Percentiles rank a stretch among this genome's conserved stretches.
These are phyloP conservation scores for Polymyxa betae DNA, from an alignment of 208 protist genomes.

Conservation along the genomic window DNA sequence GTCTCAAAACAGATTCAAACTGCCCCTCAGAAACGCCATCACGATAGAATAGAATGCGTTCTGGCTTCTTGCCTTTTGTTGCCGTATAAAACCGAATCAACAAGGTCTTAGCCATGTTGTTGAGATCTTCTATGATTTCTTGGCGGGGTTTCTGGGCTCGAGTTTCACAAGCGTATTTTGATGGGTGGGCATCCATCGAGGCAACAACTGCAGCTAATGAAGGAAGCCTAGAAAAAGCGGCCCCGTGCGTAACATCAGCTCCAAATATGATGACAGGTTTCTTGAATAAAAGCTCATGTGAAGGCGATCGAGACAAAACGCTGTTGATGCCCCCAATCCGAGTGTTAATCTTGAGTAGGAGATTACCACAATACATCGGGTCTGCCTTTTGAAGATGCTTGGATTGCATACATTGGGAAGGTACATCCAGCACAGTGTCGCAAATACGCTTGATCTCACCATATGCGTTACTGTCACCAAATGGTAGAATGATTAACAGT, in stretches of 20 bases:
- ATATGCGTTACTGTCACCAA: background rate
- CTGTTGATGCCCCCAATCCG: slow-evolving; percentile 4
- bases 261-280: background rate
- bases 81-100: background rate
- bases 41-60: slow-evolving; percentile 38
- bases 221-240: background rate
- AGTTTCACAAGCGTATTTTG: background rate
- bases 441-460: slow-evolving; percentile 9
- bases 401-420: background rate
- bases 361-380: background rate
- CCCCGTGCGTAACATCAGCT: background rate
- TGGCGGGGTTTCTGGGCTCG: background rate
- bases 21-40: slow-evolving; percentile 25
- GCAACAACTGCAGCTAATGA: slow-evolving; percentile 22
- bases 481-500: background rate
- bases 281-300: background rate
- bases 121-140: background rate
- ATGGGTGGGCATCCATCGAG: background rate
- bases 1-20: background rate
- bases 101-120: slow-evolving; percentile 5
- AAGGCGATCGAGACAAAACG: background rate
- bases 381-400: background rate
- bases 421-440: background rate
- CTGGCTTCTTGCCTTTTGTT: background rate
- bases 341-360: slow-evolving; percentile 3